These are phyloP conservation scores for Paralagenidium karlingii DNA, from an alignment of 352 stramenopile genomes.

Conservation along the genomic window DNA sequence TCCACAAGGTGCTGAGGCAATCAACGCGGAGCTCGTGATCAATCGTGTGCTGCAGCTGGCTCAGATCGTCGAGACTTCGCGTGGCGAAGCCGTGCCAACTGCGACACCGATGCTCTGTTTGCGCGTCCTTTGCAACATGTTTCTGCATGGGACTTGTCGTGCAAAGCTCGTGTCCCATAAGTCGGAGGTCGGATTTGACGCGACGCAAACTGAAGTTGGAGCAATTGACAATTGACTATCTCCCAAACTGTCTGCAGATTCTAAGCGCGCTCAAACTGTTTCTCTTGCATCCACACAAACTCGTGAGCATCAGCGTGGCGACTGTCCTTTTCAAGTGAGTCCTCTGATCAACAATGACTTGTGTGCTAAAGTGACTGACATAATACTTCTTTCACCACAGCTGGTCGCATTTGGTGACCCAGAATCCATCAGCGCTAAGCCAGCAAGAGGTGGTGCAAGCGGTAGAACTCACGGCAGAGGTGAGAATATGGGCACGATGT, in stretches of 20 bases:
- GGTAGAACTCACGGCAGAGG: background rate
- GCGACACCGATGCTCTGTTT: slow-evolving; percentile 62
- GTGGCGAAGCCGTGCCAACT: slow-evolving; percentile 25
- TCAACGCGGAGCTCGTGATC: slow-evolving; percentile 17
- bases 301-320: slow-evolving; percentile 46
- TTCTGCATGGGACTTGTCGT: slow-evolving; percentile 31
- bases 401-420: background rate
- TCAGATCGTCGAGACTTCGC: slow-evolving; percentile 8
- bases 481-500: too few species aligned
- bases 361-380: background rate
- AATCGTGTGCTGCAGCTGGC: slow-evolving; percentile 23
- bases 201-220: background rate
- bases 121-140: slow-evolving; percentile 71
- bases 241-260: slow-evolving; percentile 10
- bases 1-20: slow-evolving; percentile 45
- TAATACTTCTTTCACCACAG: background rate
- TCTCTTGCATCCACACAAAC: slow-evolving; percentile 39
- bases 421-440: background rate
- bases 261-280: slow-evolving; percentile 29
- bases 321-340: slow-evolving; percentile 67
- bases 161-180: slow-evolving; percentile 38
- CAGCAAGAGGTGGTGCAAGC: background rate
- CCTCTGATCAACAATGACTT: background rate
- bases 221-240: background rate
- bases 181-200: slow-evolving; percentile 14